Percentiles rank a stretch among this genome's conserved stretches.
These are phyloP conservation scores for Backusella psychrophila DNA, from an alignment of 192 early-diverging fungal species.

Conservation along the genomic window DNA sequence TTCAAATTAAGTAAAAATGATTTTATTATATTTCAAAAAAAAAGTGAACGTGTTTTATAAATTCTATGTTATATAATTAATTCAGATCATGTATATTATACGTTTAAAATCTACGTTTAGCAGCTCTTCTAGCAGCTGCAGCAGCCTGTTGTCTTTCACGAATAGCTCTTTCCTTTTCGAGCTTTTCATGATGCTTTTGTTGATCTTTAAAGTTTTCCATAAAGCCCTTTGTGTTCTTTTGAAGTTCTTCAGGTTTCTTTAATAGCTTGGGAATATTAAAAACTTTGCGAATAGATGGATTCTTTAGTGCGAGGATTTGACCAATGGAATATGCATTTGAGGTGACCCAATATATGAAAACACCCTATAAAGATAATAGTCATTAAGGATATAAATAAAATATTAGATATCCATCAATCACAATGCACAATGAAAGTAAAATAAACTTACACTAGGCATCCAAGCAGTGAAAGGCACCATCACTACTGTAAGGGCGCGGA, in stretches of 20 bases:
- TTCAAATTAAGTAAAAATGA: not conserved
- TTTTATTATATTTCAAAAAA: not conserved
- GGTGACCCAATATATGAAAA: conserved; percentile 87
- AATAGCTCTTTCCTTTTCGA: conserved; percentile 31
- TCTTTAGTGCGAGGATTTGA: conserved; percentile 68
- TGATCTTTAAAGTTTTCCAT: conserved; percentile 49
- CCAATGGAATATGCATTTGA: conserved; percentile 68
- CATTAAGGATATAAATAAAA: conserved; percentile 1
- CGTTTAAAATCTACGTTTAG: conserved; percentile 34
- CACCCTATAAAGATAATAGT: conserved; percentile 42
- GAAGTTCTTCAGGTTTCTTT: conserved; percentile 38
- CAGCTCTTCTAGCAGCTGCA: conserved; percentile 31
- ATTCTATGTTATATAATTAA: not conserved
- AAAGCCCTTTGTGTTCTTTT: conserved; percentile 39
- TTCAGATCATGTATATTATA: not conserved
- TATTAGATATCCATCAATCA: not conserved
- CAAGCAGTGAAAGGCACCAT: conserved; percentile 48
- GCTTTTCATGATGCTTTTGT: conserved; percentile 23
- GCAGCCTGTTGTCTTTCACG: conserved; percentile 40
- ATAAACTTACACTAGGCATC: conserved; percentile 46
- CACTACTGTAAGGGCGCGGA: conserved; percentile 43
- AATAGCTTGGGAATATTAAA: conserved; percentile 60
- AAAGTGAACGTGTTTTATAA: not conserved
- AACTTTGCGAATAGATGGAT: conserved; percentile 48
- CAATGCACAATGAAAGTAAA: not conserved